These are phyloP conservation scores for Spirogloea muscicola DNA, from an alignment of 139 green algal species.

Conservation along the genomic window DNA sequence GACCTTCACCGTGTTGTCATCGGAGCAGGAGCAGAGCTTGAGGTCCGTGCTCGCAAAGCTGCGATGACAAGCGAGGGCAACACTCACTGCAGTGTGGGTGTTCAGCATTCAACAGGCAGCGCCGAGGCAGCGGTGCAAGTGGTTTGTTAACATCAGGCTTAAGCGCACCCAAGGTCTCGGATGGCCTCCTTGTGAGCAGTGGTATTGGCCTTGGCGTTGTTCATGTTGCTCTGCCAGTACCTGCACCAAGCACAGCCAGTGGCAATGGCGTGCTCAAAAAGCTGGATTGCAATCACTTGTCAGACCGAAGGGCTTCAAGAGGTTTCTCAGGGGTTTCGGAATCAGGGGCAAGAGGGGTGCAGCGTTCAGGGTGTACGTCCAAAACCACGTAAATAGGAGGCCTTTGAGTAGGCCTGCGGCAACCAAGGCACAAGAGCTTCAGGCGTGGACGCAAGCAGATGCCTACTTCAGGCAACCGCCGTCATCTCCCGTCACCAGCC, in stretches of 20 bases:
- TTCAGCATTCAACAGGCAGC: neutral
- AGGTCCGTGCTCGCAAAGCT: constrained; percentile 66
- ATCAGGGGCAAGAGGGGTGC: too few species aligned
- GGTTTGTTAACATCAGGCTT: too few species aligned
- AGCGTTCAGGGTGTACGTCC: too few species aligned
- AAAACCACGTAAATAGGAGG: too few species aligned
- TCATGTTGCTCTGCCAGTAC: constrained; percentile 74
- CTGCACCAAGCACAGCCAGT: too few species aligned
- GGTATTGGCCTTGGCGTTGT: constrained; percentile 52
- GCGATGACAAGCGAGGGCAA: neutral
- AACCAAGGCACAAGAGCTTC: neutral
- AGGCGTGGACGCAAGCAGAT: neutral
- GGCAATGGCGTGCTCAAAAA: too few species aligned
- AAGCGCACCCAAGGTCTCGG: constrained; percentile 54
- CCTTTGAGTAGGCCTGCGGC: too few species aligned
- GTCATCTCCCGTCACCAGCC: constrained; percentile 78
- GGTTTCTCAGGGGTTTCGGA: too few species aligned
- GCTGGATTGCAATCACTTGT: too few species aligned
- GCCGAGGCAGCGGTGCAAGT: neutral
- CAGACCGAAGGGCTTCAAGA: too few species aligned
- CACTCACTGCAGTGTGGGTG: neutral
- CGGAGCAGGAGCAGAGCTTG: constrained; percentile 81
- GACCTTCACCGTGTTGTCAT: constrained; percentile 79
- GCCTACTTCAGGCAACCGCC: constrained; percentile 58
- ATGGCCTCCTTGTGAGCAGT: constrained; percentile 71